Evolutionary conservation across 1,139 yeast species (phyloP), one percentile per base, ranked within the genome.

Genomic region (Yamadazyma kanchanaburiensis): DNA sequence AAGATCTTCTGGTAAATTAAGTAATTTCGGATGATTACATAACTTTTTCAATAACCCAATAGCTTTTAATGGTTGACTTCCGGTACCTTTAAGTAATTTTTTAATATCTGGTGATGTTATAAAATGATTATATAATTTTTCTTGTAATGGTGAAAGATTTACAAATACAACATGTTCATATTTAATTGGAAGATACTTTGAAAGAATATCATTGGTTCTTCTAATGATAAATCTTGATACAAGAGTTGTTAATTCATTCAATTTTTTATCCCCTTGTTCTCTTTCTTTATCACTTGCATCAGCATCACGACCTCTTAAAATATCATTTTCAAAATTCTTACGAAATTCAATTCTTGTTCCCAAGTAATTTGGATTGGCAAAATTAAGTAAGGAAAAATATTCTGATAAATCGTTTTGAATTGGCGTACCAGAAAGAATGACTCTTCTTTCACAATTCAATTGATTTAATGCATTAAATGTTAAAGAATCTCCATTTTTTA

Each of bases 121-220:
- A 44, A 86, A 86, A 47, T 82, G 82, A 35, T 75, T 65, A 51
- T 91, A 91, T 2, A 91, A 55, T 2, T 68, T 57, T 33, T 66
- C 64, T 55, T 91, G 99, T 61, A 89, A 70, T 1, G 88, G 88
- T 2, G 94, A 74, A 34, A 91, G 63, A 18, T 81, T 82, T 35
- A 94, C 89, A 53, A 91, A 91, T 11, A 91, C 81, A 24, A 91
- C 98, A 55, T 91, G 95, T 54, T 91, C 99, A 53, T 88, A 89
- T 55, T 91, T 91, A 42, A 94, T 86, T 0, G 98, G 98, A 35
- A 91, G 66, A 50, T 91, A 91, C 57, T 91, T 91, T 25, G 96
- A 83, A 37, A 91, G 66, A 45, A 91, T 86, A 57, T 94, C 98
- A 58, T 91, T 91, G 0, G 98, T 89, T 51, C 99, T 78, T 51